Evolutionary conservation across 2,329 filamentous ascomycete species (phyloP).

Genomic region (Alternaria panax): DNA sequence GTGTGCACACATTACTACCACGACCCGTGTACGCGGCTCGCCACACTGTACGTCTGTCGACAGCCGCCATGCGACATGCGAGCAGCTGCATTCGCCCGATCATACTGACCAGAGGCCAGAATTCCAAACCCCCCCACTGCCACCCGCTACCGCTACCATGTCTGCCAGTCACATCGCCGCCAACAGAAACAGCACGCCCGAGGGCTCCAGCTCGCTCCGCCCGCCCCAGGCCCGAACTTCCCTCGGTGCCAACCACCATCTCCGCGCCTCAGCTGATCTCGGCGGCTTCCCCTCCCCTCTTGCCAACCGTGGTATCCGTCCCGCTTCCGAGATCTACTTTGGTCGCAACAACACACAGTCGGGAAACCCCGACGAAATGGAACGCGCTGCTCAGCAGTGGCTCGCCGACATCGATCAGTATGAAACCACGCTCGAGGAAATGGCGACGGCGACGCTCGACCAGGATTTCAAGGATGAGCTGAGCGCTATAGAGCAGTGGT

Average conservation of each 20-base stretch:
- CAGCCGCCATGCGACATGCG: background rate
- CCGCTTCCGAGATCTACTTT: conserved; percentile 91
- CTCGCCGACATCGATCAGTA: conserved; percentile 99
- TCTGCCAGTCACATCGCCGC: conserved; percentile 58
- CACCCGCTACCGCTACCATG: conserved; percentile 44
- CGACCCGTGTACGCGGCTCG: conserved; percentile 4
- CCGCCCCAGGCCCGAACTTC: conserved; percentile 79
- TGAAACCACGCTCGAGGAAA: conserved; percentile 97
- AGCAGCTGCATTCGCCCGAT: background rate
- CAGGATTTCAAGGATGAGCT: conserved; percentile 99
- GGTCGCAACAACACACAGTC: conserved; percentile 74
- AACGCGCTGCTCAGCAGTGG: conserved; percentile 97
- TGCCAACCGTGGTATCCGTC: conserved; percentile 81
- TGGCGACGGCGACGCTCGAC: conserved; percentile 97
- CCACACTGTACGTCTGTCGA: conserved; percentile 16
- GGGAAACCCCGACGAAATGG: conserved; percentile 80
- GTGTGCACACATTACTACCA: conserved; percentile 18
- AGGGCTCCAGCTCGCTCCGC: conserved; percentile 83
- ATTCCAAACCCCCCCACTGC: conserved; percentile 8
- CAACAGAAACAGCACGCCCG: conserved; percentile 97
- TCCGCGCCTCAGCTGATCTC: conserved; percentile 97
- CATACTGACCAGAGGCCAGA: conserved; percentile 10
- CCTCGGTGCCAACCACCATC: conserved; percentile 79
- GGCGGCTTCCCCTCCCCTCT: conserved; percentile 77
- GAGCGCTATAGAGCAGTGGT: conserved; percentile 99